Evolutionary conservation across 345 rosid species (phyloP).

Genomic region (Acer campestre): DNA sequence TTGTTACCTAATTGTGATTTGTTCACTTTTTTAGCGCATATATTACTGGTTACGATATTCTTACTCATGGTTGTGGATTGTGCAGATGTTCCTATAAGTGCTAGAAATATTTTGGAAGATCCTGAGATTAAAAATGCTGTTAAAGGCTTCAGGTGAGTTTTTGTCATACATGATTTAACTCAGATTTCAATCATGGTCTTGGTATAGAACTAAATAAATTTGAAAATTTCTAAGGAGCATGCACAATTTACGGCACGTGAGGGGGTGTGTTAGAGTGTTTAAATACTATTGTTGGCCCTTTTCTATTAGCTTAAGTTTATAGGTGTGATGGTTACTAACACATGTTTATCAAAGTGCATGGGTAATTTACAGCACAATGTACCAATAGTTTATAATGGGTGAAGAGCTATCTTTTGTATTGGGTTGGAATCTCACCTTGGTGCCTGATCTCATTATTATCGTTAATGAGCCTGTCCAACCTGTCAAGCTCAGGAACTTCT

Average conservation of each 20-base stretch:
- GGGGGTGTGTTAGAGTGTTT: no score
- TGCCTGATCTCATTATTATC: no score
- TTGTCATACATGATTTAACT: neutral
- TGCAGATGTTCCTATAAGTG: conserved; percentile 74
- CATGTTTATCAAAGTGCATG: neutral
- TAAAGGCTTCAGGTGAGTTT: conserved; percentile 72
- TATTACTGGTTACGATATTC: conserved; percentile 1
- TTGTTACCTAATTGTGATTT: conserved; percentile 7
- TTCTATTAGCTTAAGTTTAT: neutral
- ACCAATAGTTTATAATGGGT: neutral
- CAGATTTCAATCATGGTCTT: neutral
- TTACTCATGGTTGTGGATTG: conserved; percentile 21
- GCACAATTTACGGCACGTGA: neutral
- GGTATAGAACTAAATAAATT: neutral
- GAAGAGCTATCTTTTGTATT: neutral
- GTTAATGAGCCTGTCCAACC: neutral
- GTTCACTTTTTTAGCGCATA: conserved; percentile 1
- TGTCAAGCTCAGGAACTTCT: neutral
- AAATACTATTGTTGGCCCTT: no score
- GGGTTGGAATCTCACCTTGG: neutral
- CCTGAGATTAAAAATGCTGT: conserved; percentile 86
- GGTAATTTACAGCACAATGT: neutral
- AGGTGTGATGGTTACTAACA: neutral
- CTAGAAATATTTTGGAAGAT: conserved; percentile 91
- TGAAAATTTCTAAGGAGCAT: neutral